Conservation (phyloP, 164 flowering plant genomes). For the Annona cherimola region DNA sequence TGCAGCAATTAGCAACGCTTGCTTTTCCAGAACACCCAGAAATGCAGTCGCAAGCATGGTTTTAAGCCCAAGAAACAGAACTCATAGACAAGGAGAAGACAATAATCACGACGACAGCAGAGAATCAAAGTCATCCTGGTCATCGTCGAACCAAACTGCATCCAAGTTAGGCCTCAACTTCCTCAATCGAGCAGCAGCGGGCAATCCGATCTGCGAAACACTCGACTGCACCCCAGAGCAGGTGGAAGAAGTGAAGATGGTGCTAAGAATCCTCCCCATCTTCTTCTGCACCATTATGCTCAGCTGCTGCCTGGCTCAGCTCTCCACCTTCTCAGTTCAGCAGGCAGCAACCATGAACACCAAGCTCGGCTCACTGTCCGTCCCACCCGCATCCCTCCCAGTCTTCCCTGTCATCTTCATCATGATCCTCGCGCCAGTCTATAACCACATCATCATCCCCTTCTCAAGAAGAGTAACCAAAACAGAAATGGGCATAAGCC, state of each 20-base stretch:
- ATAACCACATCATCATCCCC: constrained; percentile 62
- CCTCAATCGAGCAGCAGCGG: constrained; percentile 45
- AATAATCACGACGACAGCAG: constrained; percentile 10
- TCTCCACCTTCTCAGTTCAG: constrained; percentile 88
- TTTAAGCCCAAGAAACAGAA: constrained; percentile 25
- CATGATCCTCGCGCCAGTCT: constrained; percentile 74
- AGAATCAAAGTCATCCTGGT: constrained; percentile 1
- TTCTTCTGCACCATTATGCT: constrained; percentile 80
- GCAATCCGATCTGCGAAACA: constrained; percentile 23
- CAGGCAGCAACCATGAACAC: constrained; percentile 97
- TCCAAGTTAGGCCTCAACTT: constrained; percentile 34
- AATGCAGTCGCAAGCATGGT: constrained; percentile 41
- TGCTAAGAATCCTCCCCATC: constrained; percentile 57
- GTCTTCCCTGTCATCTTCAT: constrained; percentile 84
- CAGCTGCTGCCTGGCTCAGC: constrained; percentile 93
- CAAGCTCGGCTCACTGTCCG: constrained; percentile 47
- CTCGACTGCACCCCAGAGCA: constrained; percentile 48
- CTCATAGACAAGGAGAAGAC: constrained; percentile 13
- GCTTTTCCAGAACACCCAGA: constrained; percentile 20
- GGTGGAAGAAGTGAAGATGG: constrained; percentile 78
- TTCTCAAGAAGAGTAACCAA: constrained; percentile 54
- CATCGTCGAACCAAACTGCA: constrained; percentile 6
- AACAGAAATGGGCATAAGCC: constrained; percentile 72
- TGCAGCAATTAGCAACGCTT: constrained; percentile 38
- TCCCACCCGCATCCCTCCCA: constrained; percentile 92